Conservation (phyloP, 2,329 filamentous ascomycete genomes). For the Penicillium sumatraense region DNA sequence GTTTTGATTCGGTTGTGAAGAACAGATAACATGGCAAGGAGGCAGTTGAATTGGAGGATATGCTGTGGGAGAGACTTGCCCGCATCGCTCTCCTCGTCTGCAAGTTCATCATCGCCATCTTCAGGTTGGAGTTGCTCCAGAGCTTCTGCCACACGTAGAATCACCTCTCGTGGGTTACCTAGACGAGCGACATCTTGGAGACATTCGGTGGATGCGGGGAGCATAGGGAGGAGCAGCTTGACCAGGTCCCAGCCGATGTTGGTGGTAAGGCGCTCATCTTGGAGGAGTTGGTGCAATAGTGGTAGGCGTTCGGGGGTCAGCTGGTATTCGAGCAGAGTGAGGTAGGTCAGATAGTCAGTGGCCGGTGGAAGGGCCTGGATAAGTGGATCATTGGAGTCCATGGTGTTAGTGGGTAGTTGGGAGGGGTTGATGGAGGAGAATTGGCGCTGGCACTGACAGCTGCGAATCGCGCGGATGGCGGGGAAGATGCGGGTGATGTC, state of each 20-base stretch:
- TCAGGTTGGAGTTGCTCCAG: conserved; percentile 60
- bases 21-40: conserved; percentile 56
- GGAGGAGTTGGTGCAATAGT: conserved; percentile 61
- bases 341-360: conserved; percentile 69
- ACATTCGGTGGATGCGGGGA: conserved; percentile 63
- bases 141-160: conserved; percentile 66
- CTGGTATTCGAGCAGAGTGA: conserved; percentile 68
- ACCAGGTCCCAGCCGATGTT: conserved; percentile 72
- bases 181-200: conserved; percentile 64
- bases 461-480: not conserved
- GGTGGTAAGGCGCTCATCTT: conserved; percentile 63
- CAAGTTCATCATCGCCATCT: conserved; percentile 39
- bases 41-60: conserved; percentile 27
- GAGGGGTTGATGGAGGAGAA: not conserved
- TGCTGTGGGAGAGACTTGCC: conserved; percentile 18
- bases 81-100: conserved; percentile 11
- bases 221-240: conserved; percentile 63
- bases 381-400: conserved; percentile 53
- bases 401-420: no score
- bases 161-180: conserved; percentile 68
- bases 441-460: no score
- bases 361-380: conserved; percentile 63
- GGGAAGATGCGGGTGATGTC: conserved; percentile 18
- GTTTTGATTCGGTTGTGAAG: conserved; percentile 67
- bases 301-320: conserved; percentile 62